Percentiles rank a stretch among this genome's conserved stretches.
These are phyloP conservation scores for Gelatoporia subvermispora DNA, from an alignment of 768 basidiomycete species.

Conservation along the genomic window DNA sequence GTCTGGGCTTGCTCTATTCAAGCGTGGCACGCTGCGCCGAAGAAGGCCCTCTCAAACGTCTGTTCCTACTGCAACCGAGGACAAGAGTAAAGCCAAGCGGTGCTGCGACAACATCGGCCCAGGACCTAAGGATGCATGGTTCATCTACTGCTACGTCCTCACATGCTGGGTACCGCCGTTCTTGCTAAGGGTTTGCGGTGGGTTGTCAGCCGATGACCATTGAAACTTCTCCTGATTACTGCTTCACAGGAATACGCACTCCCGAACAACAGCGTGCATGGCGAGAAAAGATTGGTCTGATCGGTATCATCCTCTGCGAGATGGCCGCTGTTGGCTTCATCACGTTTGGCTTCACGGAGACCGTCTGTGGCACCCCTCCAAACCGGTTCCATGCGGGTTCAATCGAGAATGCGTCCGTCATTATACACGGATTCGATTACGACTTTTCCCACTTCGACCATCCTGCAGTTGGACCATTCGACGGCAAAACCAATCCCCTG, in stretches of 20 bases:
- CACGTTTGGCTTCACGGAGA: conserved; percentile 95
- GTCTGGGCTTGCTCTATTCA: conserved; percentile 89
- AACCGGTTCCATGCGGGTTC: conserved; percentile 78
- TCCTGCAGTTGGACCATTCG: conserved; percentile 68
- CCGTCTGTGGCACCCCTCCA: conserved; percentile 86
- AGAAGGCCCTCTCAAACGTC: conserved; percentile 54
- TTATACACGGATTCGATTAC: conserved; percentile 94
- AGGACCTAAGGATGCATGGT: conserved; percentile 92
- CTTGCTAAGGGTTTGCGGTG: conserved; percentile 74
- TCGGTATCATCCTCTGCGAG: conserved; percentile 70
- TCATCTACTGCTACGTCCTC: conserved; percentile 85
- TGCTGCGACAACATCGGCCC: conserved; percentile 74
- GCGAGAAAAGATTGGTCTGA: conserved; percentile 96
- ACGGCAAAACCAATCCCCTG: conserved; percentile 80
- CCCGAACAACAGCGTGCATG: conserved; percentile 95
- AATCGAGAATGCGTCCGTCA: conserved; percentile 73
- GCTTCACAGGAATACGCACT: conserved; percentile 66
- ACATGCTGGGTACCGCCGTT: conserved; percentile 82
- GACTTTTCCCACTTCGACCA: conserved; percentile 87
- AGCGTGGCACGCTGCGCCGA: conserved; percentile 74
- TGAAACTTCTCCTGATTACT: background rate
- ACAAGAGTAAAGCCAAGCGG: conserved; percentile 22
- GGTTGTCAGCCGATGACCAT: conserved; percentile 27
- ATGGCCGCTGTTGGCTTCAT: conserved; percentile 97
- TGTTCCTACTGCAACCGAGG: conserved; percentile 33